Evolutionary conservation across 768 basidiomycete species (phyloP), one percentile per base, ranked within the genome.

Genomic region (Antrodiella citrinella): DNA sequence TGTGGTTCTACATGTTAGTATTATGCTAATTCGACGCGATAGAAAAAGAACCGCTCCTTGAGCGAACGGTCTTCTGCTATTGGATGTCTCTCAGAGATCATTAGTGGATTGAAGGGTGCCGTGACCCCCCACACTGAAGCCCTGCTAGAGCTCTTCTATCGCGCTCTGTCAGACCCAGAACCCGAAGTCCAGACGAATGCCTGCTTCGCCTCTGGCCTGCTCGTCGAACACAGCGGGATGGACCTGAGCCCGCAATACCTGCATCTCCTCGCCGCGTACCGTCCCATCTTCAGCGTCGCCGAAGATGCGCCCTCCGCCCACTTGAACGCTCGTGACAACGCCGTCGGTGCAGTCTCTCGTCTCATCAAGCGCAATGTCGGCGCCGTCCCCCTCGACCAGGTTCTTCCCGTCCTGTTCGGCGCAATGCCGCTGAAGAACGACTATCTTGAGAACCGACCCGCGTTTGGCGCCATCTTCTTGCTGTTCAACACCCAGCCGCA

Each of bases 161-260:
- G 74, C 48, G 91, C 89, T 7, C 79, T 99, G 12, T 66, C 76
- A 51, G 95, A 98, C 62, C 67, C 73, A 1, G 95, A 97, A 39
- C 70, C 84, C n/a, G 95, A 98, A 68, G 94, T 98, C 7, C 82
- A 89, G 59, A 93, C 91, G 69, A 98, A 98, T 60, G 92, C 93
- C 18, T 92, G 93, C 13, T 99, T 96, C 65, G 95, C 94, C 26
- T 75, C 82, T 26, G 95, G 96, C 52, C 82, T 95, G 39, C 80
- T 99, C 50, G 79, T 97, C 55, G 90, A 94, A 69, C 80, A 92
- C 70, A 83, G 90, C 4, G 74, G 82, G 43, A 65, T 81, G 50
- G 92, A 99, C 64, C 77, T 97, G 35, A 81, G 85, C 0, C 70
- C 76, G 9, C 92, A 96, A 62, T 95, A 87, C 70, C 67, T 84